Evolutionary conservation across 768 basidiomycete species (phyloP).

Genomic region (Lanmaoa rubissima): DNA sequence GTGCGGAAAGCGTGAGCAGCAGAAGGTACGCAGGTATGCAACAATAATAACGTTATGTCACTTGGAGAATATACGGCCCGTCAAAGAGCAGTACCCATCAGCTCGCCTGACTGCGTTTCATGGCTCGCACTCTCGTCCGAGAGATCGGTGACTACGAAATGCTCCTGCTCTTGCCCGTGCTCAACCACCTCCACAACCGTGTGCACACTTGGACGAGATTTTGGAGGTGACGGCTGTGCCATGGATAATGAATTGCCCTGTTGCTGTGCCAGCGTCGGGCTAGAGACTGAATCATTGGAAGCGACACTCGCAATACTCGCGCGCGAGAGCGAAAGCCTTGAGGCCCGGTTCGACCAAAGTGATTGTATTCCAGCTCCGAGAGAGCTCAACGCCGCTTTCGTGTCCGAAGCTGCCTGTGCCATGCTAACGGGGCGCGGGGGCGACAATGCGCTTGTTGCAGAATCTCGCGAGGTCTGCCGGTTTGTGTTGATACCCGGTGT

Average conservation of each 20-base stretch:
- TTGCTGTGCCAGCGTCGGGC: slow-evolving; percentile 7
- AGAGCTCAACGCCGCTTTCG: slow-evolving; percentile 35
- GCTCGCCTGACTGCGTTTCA: slow-evolving; percentile 17
- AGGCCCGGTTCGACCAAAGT: slow-evolving; percentile 42
- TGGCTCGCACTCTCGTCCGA: slow-evolving; percentile 7
- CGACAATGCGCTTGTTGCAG: slow-evolving; percentile 11
- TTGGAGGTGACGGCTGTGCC: slow-evolving; percentile 13
- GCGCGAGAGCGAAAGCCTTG: slow-evolving; percentile 39
- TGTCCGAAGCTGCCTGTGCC: slow-evolving; percentile 33
- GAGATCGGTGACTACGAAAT: slow-evolving; percentile 1
- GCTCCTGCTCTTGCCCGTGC: slow-evolving; percentile 17
- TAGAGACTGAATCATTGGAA: slow-evolving; percentile 24
- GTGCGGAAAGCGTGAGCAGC: neutral
- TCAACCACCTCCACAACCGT: slow-evolving; percentile 29
- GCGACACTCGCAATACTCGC: slow-evolving; percentile 24
- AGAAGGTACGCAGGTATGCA: neutral
- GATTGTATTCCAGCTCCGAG: slow-evolving; percentile 50
- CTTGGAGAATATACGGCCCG: neutral
- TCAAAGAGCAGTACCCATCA: slow-evolving; percentile 33
- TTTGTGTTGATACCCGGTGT: slow-evolving; percentile 16
- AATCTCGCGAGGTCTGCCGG: slow-evolving; percentile 29
- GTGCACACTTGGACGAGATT: slow-evolving; percentile 17
- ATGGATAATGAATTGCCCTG: neutral
- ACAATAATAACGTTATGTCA: neutral
- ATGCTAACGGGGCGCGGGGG: slow-evolving; percentile 26